Base-by-base conservation (phyloP, 306 rosid species). In the Begonia loranthoides region DNA sequence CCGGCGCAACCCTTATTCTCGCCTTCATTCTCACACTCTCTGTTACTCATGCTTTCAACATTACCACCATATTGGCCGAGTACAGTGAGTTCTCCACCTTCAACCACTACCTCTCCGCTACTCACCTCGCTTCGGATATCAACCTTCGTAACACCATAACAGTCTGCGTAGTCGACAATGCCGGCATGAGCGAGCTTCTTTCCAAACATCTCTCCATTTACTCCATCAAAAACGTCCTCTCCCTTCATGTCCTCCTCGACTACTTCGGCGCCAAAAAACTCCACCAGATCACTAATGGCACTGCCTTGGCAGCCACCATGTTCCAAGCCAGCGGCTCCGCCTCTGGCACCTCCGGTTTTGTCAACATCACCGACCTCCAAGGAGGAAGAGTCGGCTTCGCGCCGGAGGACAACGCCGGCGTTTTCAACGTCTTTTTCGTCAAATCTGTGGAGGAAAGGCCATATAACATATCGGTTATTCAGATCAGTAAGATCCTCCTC, bases 231-330 rank as follows among this genome's bases (percentile, higher is more conserved):
- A 87, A 87, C 79, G 68, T 83, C 34, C 84, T 87, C 72, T 76
- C 96, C 41, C 84, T 87, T 45, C 96, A 87, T 64, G 64, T 87
- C 15, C 77, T 87, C 40, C 80, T 83, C 52, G 96, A 87, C 80
- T 87, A 78, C 71, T 87, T 83, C 59, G 85, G 80, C 17, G 84
- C 96, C 58, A 83, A 76, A 58, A 87, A 87, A 69, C 94, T 87
- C 70, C 96, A 87, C 84, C 96, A 87, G 75, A 87, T 87, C 80
- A 80, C 82, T 4, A 78, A 87, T 73, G 90, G 96, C 61, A 83
- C 90, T 3, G 87, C 94, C 12, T 57, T 83, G 9, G 80, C 81
- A 12, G 84, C 96, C 63, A 87, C 96, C 14, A 56, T 87, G 82
- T 87, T 60, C 62, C 96, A 87, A 41, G 81, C 94, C 73, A 69